phyloP scores from a whole-genome alignment of 225 moss, liverwort and hornwort species.

The Bryum argenteum region DNA sequence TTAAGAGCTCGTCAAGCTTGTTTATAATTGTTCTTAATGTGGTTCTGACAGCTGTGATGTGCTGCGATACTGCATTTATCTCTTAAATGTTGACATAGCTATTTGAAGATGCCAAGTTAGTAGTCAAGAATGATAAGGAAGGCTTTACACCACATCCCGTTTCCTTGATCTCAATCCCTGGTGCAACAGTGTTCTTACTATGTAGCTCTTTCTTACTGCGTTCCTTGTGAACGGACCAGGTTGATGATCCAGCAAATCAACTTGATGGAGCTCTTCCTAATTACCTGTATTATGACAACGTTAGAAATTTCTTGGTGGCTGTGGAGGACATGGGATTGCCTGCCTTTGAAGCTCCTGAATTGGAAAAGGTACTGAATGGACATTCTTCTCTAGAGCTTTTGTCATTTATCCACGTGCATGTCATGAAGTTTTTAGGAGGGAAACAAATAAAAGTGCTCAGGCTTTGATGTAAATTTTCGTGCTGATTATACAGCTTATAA shows the following conservation, averaged over 20 bases:
- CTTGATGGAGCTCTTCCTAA: slow-evolving; percentile 58
- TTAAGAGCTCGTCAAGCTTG: too few species aligned
- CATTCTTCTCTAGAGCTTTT: background rate
- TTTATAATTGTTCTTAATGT: too few species aligned
- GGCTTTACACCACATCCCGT: background rate
- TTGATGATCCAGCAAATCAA: slow-evolving; percentile 50
- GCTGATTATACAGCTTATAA: background rate
- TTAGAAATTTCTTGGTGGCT: slow-evolving; percentile 60
- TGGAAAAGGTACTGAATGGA: slow-evolving; percentile 50
- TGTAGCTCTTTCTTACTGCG: slow-evolving; percentile 11
- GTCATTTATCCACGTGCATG: background rate
- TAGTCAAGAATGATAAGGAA: background rate
- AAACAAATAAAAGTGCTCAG: background rate
- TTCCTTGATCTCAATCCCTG: slow-evolving; percentile 1
- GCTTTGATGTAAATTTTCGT: too few species aligned
- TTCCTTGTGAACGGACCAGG: slow-evolving; percentile 38
- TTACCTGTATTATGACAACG: slow-evolving; percentile 56
- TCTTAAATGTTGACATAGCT: too few species aligned
- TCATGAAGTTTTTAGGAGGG: background rate
- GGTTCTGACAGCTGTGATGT: too few species aligned
- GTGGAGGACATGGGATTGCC: slow-evolving; percentile 69
- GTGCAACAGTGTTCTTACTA: background rate
- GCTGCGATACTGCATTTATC: too few species aligned
- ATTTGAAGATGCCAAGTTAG: too few species aligned
- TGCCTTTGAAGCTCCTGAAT: slow-evolving; percentile 57